phyloP scores from a whole-genome alignment of 352 stramenopile genomes.

The Phytophthora crassamura region DNA sequence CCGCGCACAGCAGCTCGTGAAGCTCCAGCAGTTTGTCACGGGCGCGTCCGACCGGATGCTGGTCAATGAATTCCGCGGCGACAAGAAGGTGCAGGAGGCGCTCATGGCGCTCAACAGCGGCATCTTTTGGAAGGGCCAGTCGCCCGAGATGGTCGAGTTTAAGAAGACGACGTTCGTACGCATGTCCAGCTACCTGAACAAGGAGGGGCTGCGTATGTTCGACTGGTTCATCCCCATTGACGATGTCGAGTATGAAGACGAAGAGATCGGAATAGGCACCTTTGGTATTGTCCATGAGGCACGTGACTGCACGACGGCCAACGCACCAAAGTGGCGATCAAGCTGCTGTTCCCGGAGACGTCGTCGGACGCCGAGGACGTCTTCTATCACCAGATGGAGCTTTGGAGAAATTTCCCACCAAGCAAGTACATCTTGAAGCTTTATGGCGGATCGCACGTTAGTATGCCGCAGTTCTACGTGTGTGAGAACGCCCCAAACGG shows the following conservation, averaged over 20 bases:
- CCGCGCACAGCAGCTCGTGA: slow-evolving; percentile 7
- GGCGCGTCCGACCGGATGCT: slow-evolving; percentile 9
- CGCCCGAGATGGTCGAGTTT: slow-evolving; percentile 15
- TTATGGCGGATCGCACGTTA: slow-evolving; percentile 45
- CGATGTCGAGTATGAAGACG: slow-evolving; percentile 26
- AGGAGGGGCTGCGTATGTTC: slow-evolving; percentile 19
- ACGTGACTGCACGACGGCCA: slow-evolving; percentile 19
- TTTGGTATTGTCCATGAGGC: slow-evolving; percentile 19
- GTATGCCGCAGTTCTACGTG: slow-evolving; percentile 35
- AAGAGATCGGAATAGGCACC: slow-evolving; percentile 15
- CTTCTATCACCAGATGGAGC: slow-evolving; percentile 41
- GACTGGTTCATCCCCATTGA: slow-evolving; percentile 35
- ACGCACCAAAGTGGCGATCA: slow-evolving; percentile 28
- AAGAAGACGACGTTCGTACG: slow-evolving; percentile 21
- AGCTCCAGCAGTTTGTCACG: slow-evolving; percentile 8
- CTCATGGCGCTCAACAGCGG: slow-evolving; percentile 27
- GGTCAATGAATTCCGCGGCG: slow-evolving; percentile 21
- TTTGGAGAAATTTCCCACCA: slow-evolving; percentile 38
- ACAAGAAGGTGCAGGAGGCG: slow-evolving; percentile 29
- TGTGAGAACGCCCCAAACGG: slow-evolving; percentile 36
- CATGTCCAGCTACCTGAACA: slow-evolving; percentile 8
- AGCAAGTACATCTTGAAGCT: slow-evolving; percentile 46
- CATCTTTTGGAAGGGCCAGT: slow-evolving; percentile 6
- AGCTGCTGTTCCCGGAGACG: slow-evolving; percentile 13
- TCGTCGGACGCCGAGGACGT: too few species aligned